phyloP scores from a whole-genome alignment of 805 yeast species.

The Lipomyces sp. region DNA sequence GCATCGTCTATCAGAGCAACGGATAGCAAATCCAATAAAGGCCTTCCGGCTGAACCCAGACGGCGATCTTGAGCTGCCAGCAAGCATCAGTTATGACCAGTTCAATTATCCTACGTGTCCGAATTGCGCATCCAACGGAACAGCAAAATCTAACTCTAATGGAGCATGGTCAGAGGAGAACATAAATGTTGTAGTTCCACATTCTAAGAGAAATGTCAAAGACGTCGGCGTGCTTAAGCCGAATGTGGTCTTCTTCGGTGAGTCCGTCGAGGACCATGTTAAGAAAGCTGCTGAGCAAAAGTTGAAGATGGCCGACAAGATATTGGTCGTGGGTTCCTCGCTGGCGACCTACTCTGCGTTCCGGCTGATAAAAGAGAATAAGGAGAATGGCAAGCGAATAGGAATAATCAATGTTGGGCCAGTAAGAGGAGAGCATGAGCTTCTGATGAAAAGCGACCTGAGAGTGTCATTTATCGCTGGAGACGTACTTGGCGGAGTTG shows the following conservation, averaged over 20 bases:
- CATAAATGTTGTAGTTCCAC: conserved; percentile 17
- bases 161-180: conserved; percentile 26
- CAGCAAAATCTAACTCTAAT: conserved; percentile 12
- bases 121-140: conserved; percentile 27
- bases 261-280: conserved; percentile 35
- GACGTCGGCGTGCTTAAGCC: conserved; percentile 41
- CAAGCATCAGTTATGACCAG: conserved; percentile 31
- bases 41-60: conserved; percentile 38
- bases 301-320: conserved; percentile 33
- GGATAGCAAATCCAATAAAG: conserved; percentile 24
- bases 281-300: conserved; percentile 33
- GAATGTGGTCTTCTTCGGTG: conserved; percentile 42
- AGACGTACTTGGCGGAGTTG: conserved; percentile 29
- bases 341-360: conserved; percentile 42
- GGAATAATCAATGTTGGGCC: conserved; percentile 40
- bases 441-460: conserved; percentile 31
- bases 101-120: conserved; percentile 41
- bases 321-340: conserved; percentile 40
- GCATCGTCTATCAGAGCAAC: conserved; percentile 21
- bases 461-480: conserved; percentile 35
- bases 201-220: conserved; percentile 22
- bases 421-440: conserved; percentile 39
- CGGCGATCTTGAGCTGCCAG: conserved; percentile 40
- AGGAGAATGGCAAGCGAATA: conserved; percentile 34
- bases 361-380: conserved; percentile 37